Conservation (phyloP, 2,329 filamentous ascomycete species). For the Fusarium duplospermum region DNA sequence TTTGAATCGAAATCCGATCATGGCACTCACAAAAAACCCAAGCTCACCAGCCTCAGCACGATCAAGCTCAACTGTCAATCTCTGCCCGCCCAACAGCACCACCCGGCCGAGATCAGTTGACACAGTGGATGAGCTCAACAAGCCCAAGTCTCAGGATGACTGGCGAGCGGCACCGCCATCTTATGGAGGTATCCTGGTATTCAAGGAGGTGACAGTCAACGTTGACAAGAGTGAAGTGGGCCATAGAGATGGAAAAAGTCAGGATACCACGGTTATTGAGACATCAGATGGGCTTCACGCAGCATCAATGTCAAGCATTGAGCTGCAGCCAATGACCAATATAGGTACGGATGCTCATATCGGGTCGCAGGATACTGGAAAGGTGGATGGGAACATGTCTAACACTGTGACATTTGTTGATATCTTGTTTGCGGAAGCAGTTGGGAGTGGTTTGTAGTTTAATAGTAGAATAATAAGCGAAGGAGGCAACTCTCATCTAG, state of each 20-base stretch:
- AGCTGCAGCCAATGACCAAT: constrained; percentile 19
- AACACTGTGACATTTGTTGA: constrained; percentile 27
- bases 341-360: constrained; percentile 11
- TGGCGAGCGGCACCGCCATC: constrained; percentile 24
- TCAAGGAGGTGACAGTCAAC: constrained; percentile 68
- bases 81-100: background rate
- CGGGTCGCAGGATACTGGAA: constrained; percentile 13
- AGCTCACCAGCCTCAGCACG: background rate
- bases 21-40: background rate
- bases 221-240: constrained; percentile 31
- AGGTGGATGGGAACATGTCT: constrained; percentile 9
- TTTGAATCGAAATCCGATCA: background rate
- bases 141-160: constrained; percentile 39
- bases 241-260: background rate
- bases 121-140: constrained; percentile 14
- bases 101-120: constrained; percentile 13
- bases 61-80: background rate
- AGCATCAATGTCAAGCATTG: background rate
- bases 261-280: background rate
- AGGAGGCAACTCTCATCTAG: no score
- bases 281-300: background rate
- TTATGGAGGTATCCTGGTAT: constrained; percentile 68
- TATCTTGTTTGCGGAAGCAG: constrained; percentile 25
- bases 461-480: background rate
- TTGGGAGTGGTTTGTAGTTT: constrained; percentile 10